A percentile compares a stretch with the other conserved stretches of the same genome.
phyloP scores from a whole-genome alignment of 2,329 filamentous ascomycete species.

The Colletotrichum sidae region DNA sequence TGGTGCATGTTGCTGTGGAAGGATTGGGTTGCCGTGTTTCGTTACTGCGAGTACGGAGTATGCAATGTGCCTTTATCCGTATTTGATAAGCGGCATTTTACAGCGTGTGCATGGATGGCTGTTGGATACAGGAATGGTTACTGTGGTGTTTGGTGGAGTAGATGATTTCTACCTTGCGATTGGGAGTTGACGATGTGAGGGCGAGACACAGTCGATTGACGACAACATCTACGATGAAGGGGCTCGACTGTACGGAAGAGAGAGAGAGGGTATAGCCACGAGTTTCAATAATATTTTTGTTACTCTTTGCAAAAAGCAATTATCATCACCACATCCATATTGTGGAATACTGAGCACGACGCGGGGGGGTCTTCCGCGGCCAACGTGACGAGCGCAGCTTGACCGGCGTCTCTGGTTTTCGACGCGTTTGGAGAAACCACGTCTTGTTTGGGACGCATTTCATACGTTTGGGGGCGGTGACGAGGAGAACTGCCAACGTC shows the following conservation, averaged over 20 bases:
- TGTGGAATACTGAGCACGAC: too few relatives aligned
- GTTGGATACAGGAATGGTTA: background rate
- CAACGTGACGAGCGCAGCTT: too few relatives aligned
- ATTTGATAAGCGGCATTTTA: background rate
- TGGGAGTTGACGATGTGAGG: background rate
- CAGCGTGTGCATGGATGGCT: background rate
- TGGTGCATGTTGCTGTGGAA: conserved; percentile 6
- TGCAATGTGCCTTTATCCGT: background rate
- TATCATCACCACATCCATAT: too few relatives aligned
- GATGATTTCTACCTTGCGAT: too few relatives aligned
- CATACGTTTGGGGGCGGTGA: background rate
- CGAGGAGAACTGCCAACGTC: too few relatives aligned
- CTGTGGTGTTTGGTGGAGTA: background rate
- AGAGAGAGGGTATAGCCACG: too few relatives aligned
- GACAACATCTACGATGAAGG: too few relatives aligned
- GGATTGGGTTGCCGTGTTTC: conserved; percentile 1
- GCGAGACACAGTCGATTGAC: background rate
- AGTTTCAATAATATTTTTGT: too few relatives aligned
- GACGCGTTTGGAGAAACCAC: background rate
- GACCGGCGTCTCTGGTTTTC: too few relatives aligned
- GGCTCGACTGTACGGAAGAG: too few relatives aligned
- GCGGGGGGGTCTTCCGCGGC: too few relatives aligned
- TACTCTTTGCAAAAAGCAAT: too few relatives aligned
- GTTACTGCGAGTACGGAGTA: background rate
- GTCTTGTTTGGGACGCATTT: background rate